Percentiles rank a stretch among this genome's conserved stretches.
These are phyloP conservation scores for Geosmithia flava DNA, from an alignment of 2,329 filamentous ascomycete genomes.

Conservation along the genomic window DNA sequence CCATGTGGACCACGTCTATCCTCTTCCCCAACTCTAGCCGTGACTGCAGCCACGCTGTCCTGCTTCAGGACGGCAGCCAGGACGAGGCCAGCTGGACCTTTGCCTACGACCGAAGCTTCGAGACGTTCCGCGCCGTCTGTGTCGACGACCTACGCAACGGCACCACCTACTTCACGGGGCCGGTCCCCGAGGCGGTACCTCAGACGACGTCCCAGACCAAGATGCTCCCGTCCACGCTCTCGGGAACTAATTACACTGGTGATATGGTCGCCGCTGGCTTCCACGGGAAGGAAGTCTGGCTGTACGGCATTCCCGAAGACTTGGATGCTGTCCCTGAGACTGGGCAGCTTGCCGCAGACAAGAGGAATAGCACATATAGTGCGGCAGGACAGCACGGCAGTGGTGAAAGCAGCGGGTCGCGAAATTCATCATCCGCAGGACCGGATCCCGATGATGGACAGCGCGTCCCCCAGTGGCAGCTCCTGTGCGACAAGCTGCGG, in stretches of 20 bases:
- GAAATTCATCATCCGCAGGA: constrained; percentile 16
- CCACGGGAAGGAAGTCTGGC: constrained; percentile 58
- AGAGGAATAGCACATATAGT: constrained; percentile 7
- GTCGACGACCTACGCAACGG: constrained; percentile 65
- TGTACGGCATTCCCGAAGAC: constrained; percentile 67
- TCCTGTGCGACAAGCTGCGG: constrained; percentile 53
- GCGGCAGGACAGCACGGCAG: constrained; percentile 17
- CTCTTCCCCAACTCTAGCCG: constrained; percentile 71
- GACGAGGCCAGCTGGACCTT: constrained; percentile 66
- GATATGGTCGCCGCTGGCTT: constrained; percentile 66
- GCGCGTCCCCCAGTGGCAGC: constrained; percentile 54
- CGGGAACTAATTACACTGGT: constrained; percentile 55
- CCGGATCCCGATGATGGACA: constrained; percentile 13
- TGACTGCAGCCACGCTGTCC: constrained; percentile 64
- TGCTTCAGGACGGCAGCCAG: constrained; percentile 48
- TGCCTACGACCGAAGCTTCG: constrained; percentile 64
- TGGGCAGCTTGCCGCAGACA: constrained; percentile 8
- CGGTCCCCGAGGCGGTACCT: constrained; percentile 37
- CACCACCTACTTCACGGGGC: constrained; percentile 69
- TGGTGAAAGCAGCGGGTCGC: constrained; percentile 13
- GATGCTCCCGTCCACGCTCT: constrained; percentile 54
- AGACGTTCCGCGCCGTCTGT: constrained; percentile 66
- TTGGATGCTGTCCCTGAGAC: constrained; percentile 47
- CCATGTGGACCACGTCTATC: constrained; percentile 77
- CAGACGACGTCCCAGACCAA: constrained; percentile 48